phyloP scores from a whole-genome alignment of 1,284 basidiomycete species.

The Leucoagaricus sp. region DNA sequence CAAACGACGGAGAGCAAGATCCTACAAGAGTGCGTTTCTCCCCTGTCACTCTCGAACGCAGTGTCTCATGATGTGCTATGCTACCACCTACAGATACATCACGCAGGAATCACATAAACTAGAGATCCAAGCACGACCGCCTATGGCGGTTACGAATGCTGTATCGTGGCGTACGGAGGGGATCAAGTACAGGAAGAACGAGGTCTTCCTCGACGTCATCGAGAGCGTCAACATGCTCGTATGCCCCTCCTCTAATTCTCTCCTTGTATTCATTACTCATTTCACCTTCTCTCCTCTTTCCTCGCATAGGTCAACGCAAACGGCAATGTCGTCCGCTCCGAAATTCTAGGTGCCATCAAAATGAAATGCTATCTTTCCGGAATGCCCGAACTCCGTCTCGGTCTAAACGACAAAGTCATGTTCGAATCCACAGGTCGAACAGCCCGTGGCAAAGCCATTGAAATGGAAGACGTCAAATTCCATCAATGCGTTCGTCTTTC shows the following conservation, averaged over 20 bases:
- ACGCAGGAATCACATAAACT: conserved; percentile 99
- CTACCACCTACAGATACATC: conserved; percentile 73
- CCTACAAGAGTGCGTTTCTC: conserved; percentile 80
- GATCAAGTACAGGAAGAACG: conserved; percentile 98
- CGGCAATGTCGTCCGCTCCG: conserved; percentile 96
- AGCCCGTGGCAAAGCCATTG: conserved; percentile 95
- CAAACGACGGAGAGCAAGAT: conserved; percentile 99
- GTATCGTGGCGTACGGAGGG: conserved; percentile 99
- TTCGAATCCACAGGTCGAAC: conserved; percentile 96
- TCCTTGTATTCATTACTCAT: not conserved
- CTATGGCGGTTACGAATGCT: conserved; percentile 98
- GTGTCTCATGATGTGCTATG: not conserved
- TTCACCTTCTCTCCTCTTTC: conserved; percentile 13
- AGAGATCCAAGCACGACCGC: conserved; percentile 93
- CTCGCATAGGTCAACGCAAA: conserved; percentile 84
- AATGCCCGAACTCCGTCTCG: conserved; percentile 96
- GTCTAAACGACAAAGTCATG: conserved; percentile 99
- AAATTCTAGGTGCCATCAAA: conserved; percentile 97
- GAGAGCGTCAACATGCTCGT: conserved; percentile 97
- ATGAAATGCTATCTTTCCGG: conserved; percentile 99
- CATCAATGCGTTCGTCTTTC: conserved; percentile 99
- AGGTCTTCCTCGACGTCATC: conserved; percentile 98
- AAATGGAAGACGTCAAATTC: conserved; percentile 99
- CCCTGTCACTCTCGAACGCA: not conserved
- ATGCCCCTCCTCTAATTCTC: conserved; percentile 31